Percentiles rank a stretch among this genome's conserved stretches.
These are phyloP conservation scores for Eucalyptus sideroxylon DNA, from an alignment of 345 rosid species.

Conservation along the genomic window DNA sequence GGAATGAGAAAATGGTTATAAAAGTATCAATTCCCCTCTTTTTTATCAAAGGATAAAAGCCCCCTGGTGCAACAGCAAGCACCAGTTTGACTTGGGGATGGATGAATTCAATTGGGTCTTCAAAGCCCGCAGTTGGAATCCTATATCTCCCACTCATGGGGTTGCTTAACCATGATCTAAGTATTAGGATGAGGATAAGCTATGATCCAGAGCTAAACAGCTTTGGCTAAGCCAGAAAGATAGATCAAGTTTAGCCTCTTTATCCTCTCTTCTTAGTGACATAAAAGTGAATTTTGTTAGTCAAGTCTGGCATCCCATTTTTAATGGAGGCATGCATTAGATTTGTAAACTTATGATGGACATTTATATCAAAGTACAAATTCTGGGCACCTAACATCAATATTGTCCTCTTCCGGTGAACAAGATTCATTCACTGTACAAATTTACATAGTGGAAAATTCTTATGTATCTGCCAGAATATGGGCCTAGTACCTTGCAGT, in stretches of 20 bases:
- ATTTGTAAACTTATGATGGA: neutral
- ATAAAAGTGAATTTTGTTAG: neutral
- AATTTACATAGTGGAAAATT: neutral
- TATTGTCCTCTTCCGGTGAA: neutral
- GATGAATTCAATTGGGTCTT: neutral
- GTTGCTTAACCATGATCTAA: neutral
- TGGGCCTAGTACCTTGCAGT: conserved; percentile 68
- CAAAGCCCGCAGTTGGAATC: neutral
- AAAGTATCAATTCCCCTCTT: neutral
- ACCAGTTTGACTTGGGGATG: neutral
- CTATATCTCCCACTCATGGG: neutral
- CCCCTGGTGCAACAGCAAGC: neutral
- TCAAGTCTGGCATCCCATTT: neutral
- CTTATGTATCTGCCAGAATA: neutral
- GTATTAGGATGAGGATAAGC: neutral
- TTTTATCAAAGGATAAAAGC: neutral
- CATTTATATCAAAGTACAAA: neutral
- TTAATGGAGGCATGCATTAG: neutral
- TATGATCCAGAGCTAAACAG: neutral
- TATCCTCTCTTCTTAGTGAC: neutral
- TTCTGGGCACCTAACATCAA: neutral
- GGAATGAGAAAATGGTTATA: neutral
- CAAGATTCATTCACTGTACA: neutral
- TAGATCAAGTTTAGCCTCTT: neutral
- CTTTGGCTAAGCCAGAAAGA: neutral